phyloP scores from a whole-genome alignment of 1,284 basidiomycete genomes.

The Cryptococcus amylolentus region DNA sequence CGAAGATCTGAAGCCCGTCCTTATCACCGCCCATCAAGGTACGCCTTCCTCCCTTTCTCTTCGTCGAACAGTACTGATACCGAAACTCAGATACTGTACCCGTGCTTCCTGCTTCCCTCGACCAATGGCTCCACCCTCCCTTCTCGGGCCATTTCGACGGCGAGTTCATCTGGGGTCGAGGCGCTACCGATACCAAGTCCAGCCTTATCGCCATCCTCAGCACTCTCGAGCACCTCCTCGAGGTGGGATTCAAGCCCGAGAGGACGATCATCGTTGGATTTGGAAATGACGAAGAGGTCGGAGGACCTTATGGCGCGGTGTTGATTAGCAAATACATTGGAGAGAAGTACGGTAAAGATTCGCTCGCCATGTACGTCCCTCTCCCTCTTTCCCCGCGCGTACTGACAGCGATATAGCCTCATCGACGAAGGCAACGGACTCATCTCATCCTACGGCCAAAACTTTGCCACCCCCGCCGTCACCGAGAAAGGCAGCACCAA shows the following conservation, averaged over 20 bases:
- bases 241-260: constrained; percentile 52
- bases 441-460: constrained; percentile 9
- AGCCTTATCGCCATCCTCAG: constrained; percentile 15
- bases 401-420: constrained; percentile 1
- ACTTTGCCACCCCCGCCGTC: constrained; percentile 51
- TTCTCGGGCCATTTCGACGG: constrained; percentile 14
- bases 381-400: background rate
- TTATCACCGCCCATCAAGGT: constrained; percentile 14
- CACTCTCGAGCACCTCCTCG: constrained; percentile 9
- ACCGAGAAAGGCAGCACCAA: constrained; percentile 24
- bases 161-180: constrained; percentile 15
- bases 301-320: constrained; percentile 44
- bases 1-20: constrained; percentile 3
- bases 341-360: constrained; percentile 17
- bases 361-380: no score
- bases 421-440: constrained; percentile 27
- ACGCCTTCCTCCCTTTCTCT: no score
- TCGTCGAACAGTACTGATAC: constrained; percentile 5
- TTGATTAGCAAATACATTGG: constrained; percentile 13
- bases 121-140: constrained; percentile 11
- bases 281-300: constrained; percentile 36
- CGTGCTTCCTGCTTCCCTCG: background rate
- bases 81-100: no score
- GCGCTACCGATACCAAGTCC: constrained; percentile 14
- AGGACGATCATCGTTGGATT: constrained; percentile 32